Base-by-base conservation (phyloP, 2,329 filamentous ascomycete species). In the Epicoccum nigrum region DNA sequence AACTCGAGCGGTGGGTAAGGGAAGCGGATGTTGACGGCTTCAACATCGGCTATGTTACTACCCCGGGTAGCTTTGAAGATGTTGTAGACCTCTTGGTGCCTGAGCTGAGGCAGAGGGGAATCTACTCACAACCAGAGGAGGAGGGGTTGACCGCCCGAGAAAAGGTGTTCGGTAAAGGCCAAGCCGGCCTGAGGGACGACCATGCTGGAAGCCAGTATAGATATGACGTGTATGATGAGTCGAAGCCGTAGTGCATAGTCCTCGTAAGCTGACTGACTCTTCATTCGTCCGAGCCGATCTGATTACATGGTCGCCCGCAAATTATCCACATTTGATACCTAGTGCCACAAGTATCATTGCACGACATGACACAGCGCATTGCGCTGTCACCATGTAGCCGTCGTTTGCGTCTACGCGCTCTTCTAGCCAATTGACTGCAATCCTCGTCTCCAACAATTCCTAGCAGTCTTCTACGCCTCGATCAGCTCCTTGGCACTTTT, bases 21-120 rank as follows among this genome's bases (percentile, higher is more conserved):
- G 76, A 79, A 44, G 76, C 74, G 0, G 74, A 75, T 33, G 62
- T 90, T 1, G 87, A 90, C 64, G 87, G 87, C 0, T 91, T 91
- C 72, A 91, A 91, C 64, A 80, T 90, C 67, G 86, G 83, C 1
- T 88, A 89, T 56, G 83, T 72, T 87, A n/a, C 86, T 86, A 61
- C 86, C 86, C 0, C 81, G 83, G 49, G 85, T 84, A 80, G 3
- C 0, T 89, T 89, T 72, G 81, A 85, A 51, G 86, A 89, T 57
- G 83, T 89, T 11, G 81, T 85, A 32, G 83, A 89, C 20, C 75
- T 86, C 1, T 70, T 89, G 6, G 66, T 89, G 1, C 87, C 86
- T 0, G 87, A 89, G 59, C 74, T 90, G 15, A 79, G 63, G 69
- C 77, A 21, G 74, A 73, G 9, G 76, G 86, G 17, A 84, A 85